Conservation (phyloP, 208 protist genomes). For the Naegleria fowleri region DNA sequence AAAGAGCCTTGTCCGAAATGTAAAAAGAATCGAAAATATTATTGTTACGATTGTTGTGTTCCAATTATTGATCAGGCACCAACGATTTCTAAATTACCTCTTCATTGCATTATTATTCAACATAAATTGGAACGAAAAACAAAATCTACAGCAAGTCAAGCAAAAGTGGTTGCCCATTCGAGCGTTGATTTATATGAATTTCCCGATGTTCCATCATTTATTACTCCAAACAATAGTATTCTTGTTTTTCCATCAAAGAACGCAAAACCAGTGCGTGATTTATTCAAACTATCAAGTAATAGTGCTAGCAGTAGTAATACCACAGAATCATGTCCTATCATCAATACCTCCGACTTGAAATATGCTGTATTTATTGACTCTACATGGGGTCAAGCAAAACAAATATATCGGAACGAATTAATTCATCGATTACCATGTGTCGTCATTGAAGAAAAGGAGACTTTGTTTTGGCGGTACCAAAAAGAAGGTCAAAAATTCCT, state of each 20-base stretch:
- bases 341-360: slow-evolving; percentile 61
- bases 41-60: slow-evolving; percentile 32
- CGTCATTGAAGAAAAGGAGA: slow-evolving; percentile 65
- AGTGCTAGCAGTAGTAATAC: slow-evolving; percentile 47
- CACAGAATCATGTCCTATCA: slow-evolving; percentile 71
- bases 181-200: slow-evolving; percentile 34
- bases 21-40: slow-evolving; percentile 32
- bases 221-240: slow-evolving; percentile 44
- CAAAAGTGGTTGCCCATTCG: slow-evolving; percentile 37
- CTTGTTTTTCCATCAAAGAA: slow-evolving; percentile 71
- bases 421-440: slow-evolving; percentile 62
- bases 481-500: slow-evolving; percentile 72
- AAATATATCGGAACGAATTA: slow-evolving; percentile 65
- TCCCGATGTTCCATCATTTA: slow-evolving; percentile 36
- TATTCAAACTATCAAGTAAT: slow-evolving; percentile 47
- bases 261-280: slow-evolving; percentile 60
- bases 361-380: slow-evolving; percentile 86
- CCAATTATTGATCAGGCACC: not conserved
- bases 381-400: slow-evolving; percentile 83
- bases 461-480: slow-evolving; percentile 87
- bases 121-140: slow-evolving; percentile 71
- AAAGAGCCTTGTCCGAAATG: slow-evolving; percentile 30
- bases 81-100: slow-evolving; percentile 54
- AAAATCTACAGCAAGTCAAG: slow-evolving; percentile 84
- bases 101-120: slow-evolving; percentile 74